These are phyloP conservation scores for Clavispora asparagi DNA, from an alignment of 805 yeast genomes.

Conservation along the genomic window DNA sequence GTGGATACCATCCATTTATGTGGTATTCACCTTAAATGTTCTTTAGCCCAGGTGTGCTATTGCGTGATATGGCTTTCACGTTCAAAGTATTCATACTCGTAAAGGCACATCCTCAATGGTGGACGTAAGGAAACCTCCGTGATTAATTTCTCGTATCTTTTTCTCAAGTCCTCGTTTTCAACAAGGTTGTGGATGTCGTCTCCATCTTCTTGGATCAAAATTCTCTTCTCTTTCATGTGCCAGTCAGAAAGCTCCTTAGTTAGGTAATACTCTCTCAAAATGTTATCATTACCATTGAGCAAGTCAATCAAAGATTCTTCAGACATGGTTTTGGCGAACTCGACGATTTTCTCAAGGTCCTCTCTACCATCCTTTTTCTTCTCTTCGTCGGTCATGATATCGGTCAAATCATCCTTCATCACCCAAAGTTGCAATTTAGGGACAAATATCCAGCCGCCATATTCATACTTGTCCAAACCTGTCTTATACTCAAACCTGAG, in stretches of 20 bases:
- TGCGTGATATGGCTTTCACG: neutral
- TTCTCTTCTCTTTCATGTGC: constrained; percentile 16
- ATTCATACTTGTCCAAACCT: constrained; percentile 10
- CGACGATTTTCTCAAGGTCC: constrained; percentile 11
- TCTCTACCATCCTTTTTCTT: neutral
- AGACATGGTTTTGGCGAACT: constrained; percentile 16
- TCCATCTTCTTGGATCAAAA: constrained; percentile 13
- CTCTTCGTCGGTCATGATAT: constrained; percentile 8
- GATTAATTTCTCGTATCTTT: constrained; percentile 4
- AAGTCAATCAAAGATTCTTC: constrained; percentile 21
- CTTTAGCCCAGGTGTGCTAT: neutral
- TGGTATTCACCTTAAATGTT: too few species aligned
- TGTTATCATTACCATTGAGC: constrained; percentile 15
- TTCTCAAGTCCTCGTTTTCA: neutral
- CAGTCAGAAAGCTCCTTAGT: constrained; percentile 13
- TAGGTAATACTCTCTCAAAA: constrained; percentile 18
- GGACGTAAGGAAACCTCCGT: constrained; percentile 1
- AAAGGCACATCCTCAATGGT: constrained; percentile 9
- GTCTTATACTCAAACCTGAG: constrained; percentile 16
- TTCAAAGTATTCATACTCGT: constrained; percentile 1
- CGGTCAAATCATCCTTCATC: constrained; percentile 5
- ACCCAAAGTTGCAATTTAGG: constrained; percentile 18
- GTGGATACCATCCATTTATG: too few species aligned
- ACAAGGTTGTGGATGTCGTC: constrained; percentile 2
- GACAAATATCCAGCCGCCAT: constrained; percentile 12